Evolutionary conservation across 1,284 basidiomycete species (phyloP).

Genomic region (Marasmius tenuissimus): DNA sequence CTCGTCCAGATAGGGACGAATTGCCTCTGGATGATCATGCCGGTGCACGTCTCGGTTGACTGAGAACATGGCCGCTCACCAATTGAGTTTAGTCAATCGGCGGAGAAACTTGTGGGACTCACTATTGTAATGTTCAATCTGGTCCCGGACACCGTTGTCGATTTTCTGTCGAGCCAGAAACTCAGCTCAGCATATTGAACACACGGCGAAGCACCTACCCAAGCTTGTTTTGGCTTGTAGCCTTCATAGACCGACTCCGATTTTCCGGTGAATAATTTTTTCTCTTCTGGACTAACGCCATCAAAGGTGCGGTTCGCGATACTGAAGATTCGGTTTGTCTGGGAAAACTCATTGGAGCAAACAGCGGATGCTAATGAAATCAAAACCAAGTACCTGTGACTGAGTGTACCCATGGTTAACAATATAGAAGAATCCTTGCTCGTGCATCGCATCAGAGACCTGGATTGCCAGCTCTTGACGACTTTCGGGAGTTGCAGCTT

Average conservation of each 20-base stretch:
- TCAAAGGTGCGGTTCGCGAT: constrained; percentile 10
- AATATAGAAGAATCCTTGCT: constrained; percentile 64
- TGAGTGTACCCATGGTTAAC: constrained; percentile 56
- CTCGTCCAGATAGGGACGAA: constrained; percentile 9
- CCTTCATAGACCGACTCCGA: constrained; percentile 12
- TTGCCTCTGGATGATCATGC: constrained; percentile 1
- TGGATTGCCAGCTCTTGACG: constrained; percentile 45
- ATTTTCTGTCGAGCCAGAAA: constrained; percentile 7
- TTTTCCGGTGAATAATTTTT: constrained; percentile 13
- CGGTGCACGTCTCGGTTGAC: constrained; percentile 9
- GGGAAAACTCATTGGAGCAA: background rate
- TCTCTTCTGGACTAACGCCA: constrained; percentile 5
- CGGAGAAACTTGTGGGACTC: background rate
- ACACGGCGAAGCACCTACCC: constrained; percentile 5
- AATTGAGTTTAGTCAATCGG: background rate
- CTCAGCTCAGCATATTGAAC: no score
- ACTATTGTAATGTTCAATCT: constrained; percentile 16
- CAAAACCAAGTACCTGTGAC: constrained; percentile 35
- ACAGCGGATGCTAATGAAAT: background rate
- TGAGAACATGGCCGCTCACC: background rate
- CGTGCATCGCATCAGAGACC: constrained; percentile 57
- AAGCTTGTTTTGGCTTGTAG: constrained; percentile 14
- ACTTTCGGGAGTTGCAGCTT: constrained; percentile 46
- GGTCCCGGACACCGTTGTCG: constrained; percentile 11
- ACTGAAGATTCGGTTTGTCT: constrained; percentile 12